Evolutionary conservation across 345 rosid genomes (phyloP), one percentile per base, ranked within the genome.

Genomic region (Eucalyptus globulus): DNA sequence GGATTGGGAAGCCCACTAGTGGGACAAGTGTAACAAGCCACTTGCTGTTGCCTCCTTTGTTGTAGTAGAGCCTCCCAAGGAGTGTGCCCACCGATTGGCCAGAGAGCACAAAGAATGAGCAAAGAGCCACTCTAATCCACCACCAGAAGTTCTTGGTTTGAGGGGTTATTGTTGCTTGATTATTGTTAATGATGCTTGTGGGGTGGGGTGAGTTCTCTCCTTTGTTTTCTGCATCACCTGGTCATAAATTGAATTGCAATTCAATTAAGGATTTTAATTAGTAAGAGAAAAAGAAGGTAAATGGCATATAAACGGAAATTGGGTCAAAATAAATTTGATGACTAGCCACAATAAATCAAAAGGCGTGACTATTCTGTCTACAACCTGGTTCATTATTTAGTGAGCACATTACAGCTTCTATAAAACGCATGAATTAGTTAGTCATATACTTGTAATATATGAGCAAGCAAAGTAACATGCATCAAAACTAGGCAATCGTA

Each of bases 11-110:
- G 89, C 92, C 94, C 17, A 49, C 76, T 24, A 87, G 80, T 34
- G 92, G 93, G 8, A 88, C 92, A 5, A 90, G 49, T 8, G 92
- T 89, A 45, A 87, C 90, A 31, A 94, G 19, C 93, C 94, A 94
- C 89, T 89, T 90, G 92, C 95, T 91, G 11, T 88, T 90, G 43
- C 94, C 94, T 8, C 95, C 96, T 83, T 92, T 90, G 17, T 89
- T 88, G 31, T 47, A 92, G 91, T 93, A 93, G 3, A 91, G 92
- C 45, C 95, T 90, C 37, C 88, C 92, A 47, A 94, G 51, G 51
- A 93, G 87, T 16, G 89, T 89, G 10, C 93, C 92, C 24, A 88
- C 89, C 26, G 93, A 50, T 87, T 91, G 94, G 80, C 95, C 90
- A 2, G 89, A 40, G 60, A 93, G 90, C 7, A 92, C 76, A 24